A percentile compares a stretch with the other conserved stretches of the same genome.
These are phyloP conservation scores for Taiwanofungus camphoratus DNA, from an alignment of 1,284 basidiomycete species.

Conservation along the genomic window DNA sequence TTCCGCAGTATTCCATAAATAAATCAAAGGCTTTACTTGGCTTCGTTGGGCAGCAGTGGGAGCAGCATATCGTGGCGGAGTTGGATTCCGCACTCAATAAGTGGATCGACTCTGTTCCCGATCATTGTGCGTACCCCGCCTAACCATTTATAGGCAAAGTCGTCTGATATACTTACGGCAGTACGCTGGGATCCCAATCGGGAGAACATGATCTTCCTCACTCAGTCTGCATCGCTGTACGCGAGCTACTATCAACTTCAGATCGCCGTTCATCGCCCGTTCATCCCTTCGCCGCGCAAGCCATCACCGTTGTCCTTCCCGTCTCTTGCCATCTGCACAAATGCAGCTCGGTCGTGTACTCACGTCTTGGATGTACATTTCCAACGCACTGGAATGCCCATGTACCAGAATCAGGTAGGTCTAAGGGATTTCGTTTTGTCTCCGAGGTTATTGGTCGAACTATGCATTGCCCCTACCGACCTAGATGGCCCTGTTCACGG, in stretches of 20 bases:
- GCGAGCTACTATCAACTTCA: slow-evolving; percentile 50
- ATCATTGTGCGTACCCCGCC: slow-evolving; percentile 32
- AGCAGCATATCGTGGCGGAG: slow-evolving; percentile 51
- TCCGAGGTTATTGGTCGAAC: no score
- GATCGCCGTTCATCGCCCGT: slow-evolving; percentile 57
- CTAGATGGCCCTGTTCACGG: slow-evolving; percentile 50
- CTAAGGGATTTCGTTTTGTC: no score
- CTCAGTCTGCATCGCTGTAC: slow-evolving; percentile 51
- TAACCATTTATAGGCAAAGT: background rate
- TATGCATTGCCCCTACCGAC: background rate
- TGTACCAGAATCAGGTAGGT: slow-evolving; percentile 23
- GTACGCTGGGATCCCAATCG: slow-evolving; percentile 56
- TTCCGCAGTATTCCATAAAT: slow-evolving; percentile 50
- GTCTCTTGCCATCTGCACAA: slow-evolving; percentile 59
- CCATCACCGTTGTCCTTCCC: slow-evolving; percentile 42
- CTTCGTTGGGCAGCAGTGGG: slow-evolving; percentile 44
- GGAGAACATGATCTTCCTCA: slow-evolving; percentile 41
- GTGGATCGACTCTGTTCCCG: slow-evolving; percentile 57
- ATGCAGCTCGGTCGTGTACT: slow-evolving; percentile 52
- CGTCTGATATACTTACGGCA: slow-evolving; percentile 12
- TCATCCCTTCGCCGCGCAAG: slow-evolving; percentile 48
- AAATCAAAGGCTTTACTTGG: slow-evolving; percentile 41
- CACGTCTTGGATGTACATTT: slow-evolving; percentile 45
- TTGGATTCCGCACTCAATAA: slow-evolving; percentile 56
- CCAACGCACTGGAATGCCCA: slow-evolving; percentile 20